Base-by-base conservation (phyloP, 768 basidiomycete genomes). In the Mycena latifolia region DNA sequence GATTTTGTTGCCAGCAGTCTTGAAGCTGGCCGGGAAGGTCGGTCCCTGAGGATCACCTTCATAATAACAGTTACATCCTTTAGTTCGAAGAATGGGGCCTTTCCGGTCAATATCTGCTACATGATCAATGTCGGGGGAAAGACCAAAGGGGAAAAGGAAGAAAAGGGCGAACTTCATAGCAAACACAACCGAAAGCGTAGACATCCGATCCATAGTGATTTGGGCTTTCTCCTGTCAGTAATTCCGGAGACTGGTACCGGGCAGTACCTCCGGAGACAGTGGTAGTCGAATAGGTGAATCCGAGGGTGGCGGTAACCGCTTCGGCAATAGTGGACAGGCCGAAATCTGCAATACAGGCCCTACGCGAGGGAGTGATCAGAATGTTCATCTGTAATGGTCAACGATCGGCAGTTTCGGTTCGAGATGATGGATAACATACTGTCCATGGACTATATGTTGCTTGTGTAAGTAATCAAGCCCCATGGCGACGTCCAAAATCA, bases 141-240 rank as follows among this genome's bases (percentile, higher is more conserved):
- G 12, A 12, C 12, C 31, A 31, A 51, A 5, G 14, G 48, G 5
- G 17, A 20, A 10, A 31, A n/a, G n/a, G n/a, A n/a, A n/a, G n/a
- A n/a, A n/a, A n/a, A 6, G n/a, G 10, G 15, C n/a, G 10, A 3
- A 79, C 80, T 72, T 74, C 79, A 35, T 81, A 54, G 25, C 53
- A 39, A 25, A 54, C 37, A 27, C 53, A 54, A 27, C 24, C 53
- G 12, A 54, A 54, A 4, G 53, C 35, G 27, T 54, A 54, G 11
- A 54, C 14, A 41, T 54, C 53, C 12, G 53, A 47, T 5, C 46
- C 46, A 12, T 27, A 47, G 25, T 47, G 46, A 15, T 25, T 47
- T 2, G 15, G 14, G 28, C 50, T 51, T 31, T 31, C 50, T 31
- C 28, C 50, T 1, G 28, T 28, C 15, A 51, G 20, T 18, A 51